These are phyloP conservation scores for Fusarium lyarnte DNA, from an alignment of 2,329 filamentous ascomycete genomes.

Conservation along the genomic window DNA sequence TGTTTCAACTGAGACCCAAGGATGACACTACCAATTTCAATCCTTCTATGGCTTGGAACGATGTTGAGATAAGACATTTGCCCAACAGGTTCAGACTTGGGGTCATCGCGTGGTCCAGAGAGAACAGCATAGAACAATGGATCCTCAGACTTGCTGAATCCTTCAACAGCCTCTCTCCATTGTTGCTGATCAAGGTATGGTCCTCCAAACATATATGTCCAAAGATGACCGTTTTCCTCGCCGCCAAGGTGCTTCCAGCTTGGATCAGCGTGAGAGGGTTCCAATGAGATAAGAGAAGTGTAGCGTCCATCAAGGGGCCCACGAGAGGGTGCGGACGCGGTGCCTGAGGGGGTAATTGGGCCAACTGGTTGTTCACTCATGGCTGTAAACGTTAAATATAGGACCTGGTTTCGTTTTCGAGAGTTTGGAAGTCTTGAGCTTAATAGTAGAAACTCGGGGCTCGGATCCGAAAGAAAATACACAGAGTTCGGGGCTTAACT, in stretches of 20 bases:
- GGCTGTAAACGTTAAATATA: background rate
- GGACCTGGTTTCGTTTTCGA: background rate
- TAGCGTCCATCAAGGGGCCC: conserved; percentile 43
- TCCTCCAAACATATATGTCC: conserved; percentile 48
- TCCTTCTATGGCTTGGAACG: conserved; percentile 55
- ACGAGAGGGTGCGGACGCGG: conserved; percentile 29
- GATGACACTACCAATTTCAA: conserved; percentile 68
- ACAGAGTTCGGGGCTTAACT: background rate
- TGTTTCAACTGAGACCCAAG: conserved; percentile 61
- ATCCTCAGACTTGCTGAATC: conserved; percentile 45
- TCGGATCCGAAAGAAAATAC: background rate
- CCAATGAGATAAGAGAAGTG: conserved; percentile 46
- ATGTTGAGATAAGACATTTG: conserved; percentile 58
- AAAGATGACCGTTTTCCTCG: conserved; percentile 43
- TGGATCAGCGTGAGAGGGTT: conserved; percentile 39
- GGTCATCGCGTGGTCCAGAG: conserved; percentile 41
- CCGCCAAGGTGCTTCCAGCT: conserved; percentile 49
- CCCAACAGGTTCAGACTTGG: conserved; percentile 51
- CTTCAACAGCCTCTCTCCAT: conserved; percentile 31
- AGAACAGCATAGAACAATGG: conserved; percentile 58
- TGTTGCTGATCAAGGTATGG: conserved; percentile 34
- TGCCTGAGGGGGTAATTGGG: conserved; percentile 22
- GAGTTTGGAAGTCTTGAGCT: background rate
- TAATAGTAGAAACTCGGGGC: background rate
- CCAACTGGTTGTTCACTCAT: conserved; percentile 33